These are phyloP conservation scores for Beauveria rudraprayagi DNA, from an alignment of 2,329 filamentous ascomycete genomes.

Conservation along the genomic window DNA sequence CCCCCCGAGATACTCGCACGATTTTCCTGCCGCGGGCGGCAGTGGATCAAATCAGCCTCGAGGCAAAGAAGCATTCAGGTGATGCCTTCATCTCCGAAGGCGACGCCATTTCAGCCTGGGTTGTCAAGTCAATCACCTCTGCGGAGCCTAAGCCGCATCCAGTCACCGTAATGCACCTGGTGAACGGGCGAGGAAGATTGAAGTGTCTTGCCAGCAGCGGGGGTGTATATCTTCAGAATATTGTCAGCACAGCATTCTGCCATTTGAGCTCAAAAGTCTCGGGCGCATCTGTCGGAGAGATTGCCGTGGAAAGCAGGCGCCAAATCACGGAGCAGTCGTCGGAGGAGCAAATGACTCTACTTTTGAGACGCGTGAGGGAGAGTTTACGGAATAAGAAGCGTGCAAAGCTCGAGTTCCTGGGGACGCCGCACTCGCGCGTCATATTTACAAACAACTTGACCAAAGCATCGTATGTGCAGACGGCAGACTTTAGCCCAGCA, in stretches of 20 bases:
- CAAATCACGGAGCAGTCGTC: background rate
- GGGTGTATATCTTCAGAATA: conserved; percentile 3
- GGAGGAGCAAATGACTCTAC: background rate
- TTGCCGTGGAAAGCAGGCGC: background rate
- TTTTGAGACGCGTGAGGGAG: background rate
- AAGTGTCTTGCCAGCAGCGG: background rate
- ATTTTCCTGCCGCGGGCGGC: background rate
- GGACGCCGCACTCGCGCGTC: background rate
- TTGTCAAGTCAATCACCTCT: conserved; percentile 16
- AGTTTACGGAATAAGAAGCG: background rate
- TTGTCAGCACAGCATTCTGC: background rate
- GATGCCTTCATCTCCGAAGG: conserved; percentile 32
- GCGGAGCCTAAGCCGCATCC: conserved; percentile 13
- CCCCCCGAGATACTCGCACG: background rate
- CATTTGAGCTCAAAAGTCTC: background rate
- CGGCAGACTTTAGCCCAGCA: background rate
- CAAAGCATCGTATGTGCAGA: background rate
- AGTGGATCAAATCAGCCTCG: conserved; percentile 11
- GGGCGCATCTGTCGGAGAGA: background rate
- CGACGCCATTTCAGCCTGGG: conserved; percentile 35
- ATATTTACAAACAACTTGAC: conserved; percentile 2
- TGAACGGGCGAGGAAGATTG: conserved; percentile 16
- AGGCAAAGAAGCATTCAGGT: conserved; percentile 19
- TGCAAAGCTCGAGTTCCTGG: background rate
- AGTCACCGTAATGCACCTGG: conserved; percentile 15